Conservation (phyloP, 768 basidiomycete genomes). For the Flagelloscypha sp. region DNA sequence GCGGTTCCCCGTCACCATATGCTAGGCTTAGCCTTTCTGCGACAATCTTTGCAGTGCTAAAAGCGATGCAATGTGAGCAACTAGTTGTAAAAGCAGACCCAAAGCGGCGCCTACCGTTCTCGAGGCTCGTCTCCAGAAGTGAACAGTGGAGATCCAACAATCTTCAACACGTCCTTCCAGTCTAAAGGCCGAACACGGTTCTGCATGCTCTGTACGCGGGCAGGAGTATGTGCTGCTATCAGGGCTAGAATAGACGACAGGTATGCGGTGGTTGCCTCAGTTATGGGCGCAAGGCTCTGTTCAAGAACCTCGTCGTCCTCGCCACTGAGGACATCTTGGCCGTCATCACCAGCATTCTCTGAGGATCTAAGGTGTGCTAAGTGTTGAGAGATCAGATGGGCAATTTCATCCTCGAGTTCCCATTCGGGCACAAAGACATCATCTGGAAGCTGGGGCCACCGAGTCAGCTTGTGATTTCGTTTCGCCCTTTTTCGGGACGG, state of each 20-base stretch:
- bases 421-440: conserved; percentile 66
- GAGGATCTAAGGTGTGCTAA: conserved; percentile 16
- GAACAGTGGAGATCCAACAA: too few species aligned
- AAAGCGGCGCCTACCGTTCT: too few species aligned
- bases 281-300: conserved; percentile 27
- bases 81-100: too few species aligned
- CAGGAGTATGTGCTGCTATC: conserved; percentile 48
- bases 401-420: conserved; percentile 62
- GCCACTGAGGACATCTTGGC: conserved; percentile 14
- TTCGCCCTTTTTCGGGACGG: conserved; percentile 6
- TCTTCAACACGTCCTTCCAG: conserved; percentile 57
- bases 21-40: too few species aligned
- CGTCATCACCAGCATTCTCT: conserved; percentile 17
- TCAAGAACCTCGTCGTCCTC: conserved; percentile 24
- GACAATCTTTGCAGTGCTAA: too few species aligned
- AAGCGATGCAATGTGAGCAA: too few species aligned
- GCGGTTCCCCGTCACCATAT: too few species aligned
- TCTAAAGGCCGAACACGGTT: conserved; percentile 52
- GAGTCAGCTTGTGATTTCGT: conserved; percentile 38
- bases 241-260: conserved; percentile 46
- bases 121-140: too few species aligned
- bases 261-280: conserved; percentile 33
- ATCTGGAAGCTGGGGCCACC: conserved; percentile 61
- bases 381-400: conserved; percentile 32
- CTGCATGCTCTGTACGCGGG: conserved; percentile 51